Evolutionary conservation across 148 eudicot species (phyloP).

Genomic region (Camellia japonica): DNA sequence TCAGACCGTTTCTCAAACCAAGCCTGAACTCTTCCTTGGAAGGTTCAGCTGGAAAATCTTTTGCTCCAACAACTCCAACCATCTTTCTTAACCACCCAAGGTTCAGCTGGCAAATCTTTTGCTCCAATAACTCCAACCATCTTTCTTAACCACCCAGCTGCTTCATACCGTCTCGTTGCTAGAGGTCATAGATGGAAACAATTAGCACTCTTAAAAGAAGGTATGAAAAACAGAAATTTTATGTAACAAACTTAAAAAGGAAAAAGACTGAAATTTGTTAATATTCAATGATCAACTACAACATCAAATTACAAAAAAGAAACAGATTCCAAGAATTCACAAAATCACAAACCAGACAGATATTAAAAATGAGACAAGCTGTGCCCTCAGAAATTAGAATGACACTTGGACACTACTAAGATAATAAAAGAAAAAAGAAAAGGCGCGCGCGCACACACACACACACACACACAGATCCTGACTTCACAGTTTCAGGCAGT

Average conservation of each 20-base stretch:
- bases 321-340: neutral
- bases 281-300: neutral
- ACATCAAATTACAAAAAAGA: neutral
- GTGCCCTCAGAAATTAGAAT: too few species aligned
- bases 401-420: too few species aligned
- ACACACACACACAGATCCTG: too few species aligned
- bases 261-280: neutral
- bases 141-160: constrained; percentile 86
- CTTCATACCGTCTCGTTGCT: constrained; percentile 85
- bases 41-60: constrained; percentile 88
- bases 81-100: constrained; percentile 82
- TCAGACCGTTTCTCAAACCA: constrained; percentile 84
- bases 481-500: neutral
- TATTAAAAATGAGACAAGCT: neutral
- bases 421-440: neutral
- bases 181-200: neutral
- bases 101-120: constrained; percentile 87
- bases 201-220: neutral
- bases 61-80: constrained; percentile 86
- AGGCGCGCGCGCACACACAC: neutral
- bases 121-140: constrained; percentile 86
- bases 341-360: neutral
- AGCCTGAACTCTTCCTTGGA: constrained; percentile 83
- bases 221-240: neutral
- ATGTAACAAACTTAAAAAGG: neutral